Evolutionary conservation across 805 yeast genomes (phyloP), one percentile per base, ranked within the genome.

Genomic region (Wickerhamomyces hampshirensis): DNA sequence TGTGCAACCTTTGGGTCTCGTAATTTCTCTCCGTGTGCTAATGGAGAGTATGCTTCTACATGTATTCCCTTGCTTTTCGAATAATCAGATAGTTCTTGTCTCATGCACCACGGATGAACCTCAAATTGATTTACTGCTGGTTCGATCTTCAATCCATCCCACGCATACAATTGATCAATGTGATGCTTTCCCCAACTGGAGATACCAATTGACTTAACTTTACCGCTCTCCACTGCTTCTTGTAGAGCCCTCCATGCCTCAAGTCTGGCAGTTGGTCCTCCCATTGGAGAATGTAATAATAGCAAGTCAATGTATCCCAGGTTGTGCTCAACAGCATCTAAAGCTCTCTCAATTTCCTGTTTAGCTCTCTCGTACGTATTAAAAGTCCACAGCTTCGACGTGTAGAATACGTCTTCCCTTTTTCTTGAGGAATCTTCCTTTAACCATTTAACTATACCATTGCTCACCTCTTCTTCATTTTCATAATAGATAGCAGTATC

Each of bases 71-170:
- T 56, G 18, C 58, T 44, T 23, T 59, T 53, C 46, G 68, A 66
- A 53, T 53, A 79, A 21, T 65, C 61, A 23, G 66, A 63, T 38
- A 79, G 50, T 37, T 63, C 62, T 16, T 48, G 47, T 41, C 64
- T 62, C 46, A 55, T 58, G 44, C 66, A 58, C 74, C 75, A 73
- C 16, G 79, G 77, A 45, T 71, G 73, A 38, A 71, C 62, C 43
- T 67, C 73, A 51, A 86, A 74, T 56, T 87, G 95, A 57, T 86
- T 81, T 28, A 84, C 80, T 0, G 80, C 85, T 0, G 95, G 89
- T 42, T 68, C 67, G 39, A 72, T 55, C 42, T 60, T 71, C 42
- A 73, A 53, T 1, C 68, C 75, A 3, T 70, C 71, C 83, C 85
- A 77, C 23, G 75, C 50, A 31, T 80, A 64, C 30, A 85, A 57